phyloP scores from a whole-genome alignment of 306 rosid genomes.

The Boehmeria nivea region DNA sequence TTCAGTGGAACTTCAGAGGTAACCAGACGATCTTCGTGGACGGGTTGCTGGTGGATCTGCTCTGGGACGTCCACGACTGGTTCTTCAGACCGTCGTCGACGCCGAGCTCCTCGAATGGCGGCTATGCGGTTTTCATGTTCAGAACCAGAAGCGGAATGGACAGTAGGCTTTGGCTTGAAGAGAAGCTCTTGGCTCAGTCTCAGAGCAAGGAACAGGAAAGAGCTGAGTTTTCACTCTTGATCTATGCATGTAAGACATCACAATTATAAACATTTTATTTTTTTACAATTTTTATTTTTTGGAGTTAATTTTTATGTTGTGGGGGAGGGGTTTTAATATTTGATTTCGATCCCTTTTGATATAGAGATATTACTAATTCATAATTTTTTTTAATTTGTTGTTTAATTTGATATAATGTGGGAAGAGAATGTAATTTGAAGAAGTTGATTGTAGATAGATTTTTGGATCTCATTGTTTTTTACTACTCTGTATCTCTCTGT shows the following conservation, averaged over 20 bases:
- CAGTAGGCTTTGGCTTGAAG: slow-evolving; percentile 82
- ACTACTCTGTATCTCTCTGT: too few relatives aligned
- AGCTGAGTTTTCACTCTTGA: slow-evolving; percentile 70
- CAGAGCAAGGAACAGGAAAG: slow-evolving; percentile 43
- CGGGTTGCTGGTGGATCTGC: slow-evolving; percentile 81
- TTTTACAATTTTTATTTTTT: neutral
- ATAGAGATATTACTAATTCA: too few relatives aligned
- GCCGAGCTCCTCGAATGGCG: neutral
- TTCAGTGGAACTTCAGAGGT: slow-evolving; percentile 93
- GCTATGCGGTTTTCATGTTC: slow-evolving; percentile 79
- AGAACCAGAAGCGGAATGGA: slow-evolving; percentile 78
- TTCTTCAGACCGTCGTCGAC: slow-evolving; percentile 46
- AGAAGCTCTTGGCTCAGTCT: slow-evolving; percentile 35
- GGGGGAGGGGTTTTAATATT: too few relatives aligned
- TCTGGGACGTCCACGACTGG: slow-evolving; percentile 98
- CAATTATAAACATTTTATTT: slow-evolving; percentile 3
- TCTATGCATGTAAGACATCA: slow-evolving; percentile 82
- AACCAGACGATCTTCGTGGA: slow-evolving; percentile 83
- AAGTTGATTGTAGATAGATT: too few relatives aligned
- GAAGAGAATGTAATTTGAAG: too few relatives aligned
- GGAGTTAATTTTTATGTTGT: too few relatives aligned
- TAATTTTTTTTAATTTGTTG: slow-evolving; percentile 1
- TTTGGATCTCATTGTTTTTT: too few relatives aligned
- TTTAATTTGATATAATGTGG: slow-evolving; percentile 3
- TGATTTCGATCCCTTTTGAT: neutral